phyloP scores from a whole-genome alignment of 331 rosid genomes.

The Malus hybrid region DNA sequence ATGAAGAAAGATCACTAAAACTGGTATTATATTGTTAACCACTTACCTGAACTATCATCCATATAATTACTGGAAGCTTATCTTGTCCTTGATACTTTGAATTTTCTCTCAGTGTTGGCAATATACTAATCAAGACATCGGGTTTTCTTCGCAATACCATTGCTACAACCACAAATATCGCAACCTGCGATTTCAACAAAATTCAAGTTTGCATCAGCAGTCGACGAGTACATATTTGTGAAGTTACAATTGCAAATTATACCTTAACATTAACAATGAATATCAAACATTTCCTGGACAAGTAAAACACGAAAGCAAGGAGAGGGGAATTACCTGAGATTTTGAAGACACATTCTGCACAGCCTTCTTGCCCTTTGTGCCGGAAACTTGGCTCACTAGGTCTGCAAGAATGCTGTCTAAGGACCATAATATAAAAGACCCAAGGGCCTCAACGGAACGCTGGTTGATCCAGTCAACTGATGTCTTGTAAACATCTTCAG shows the following conservation, averaged over 20 bases:
- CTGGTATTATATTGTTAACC: not conserved
- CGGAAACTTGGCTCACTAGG: slow-evolving; percentile 51
- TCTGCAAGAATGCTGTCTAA: slow-evolving; percentile 67
- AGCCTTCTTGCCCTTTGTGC: slow-evolving; percentile 64
- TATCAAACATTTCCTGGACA: not conserved
- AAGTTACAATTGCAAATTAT: no score
- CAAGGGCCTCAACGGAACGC: slow-evolving; percentile 55
- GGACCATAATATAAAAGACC: slow-evolving; percentile 56
- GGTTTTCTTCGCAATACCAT: slow-evolving; percentile 87
- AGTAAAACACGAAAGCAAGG: not conserved
- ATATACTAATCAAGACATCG: slow-evolving; percentile 47
- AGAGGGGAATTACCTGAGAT: slow-evolving; percentile 56
- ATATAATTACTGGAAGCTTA: slow-evolving; percentile 68
- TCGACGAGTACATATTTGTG: no score
- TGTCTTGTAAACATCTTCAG: slow-evolving; percentile 70
- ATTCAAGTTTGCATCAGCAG: slow-evolving; percentile 7
- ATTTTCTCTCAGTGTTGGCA: slow-evolving; percentile 66
- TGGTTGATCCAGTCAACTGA: slow-evolving; percentile 69
- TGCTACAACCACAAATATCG: slow-evolving; percentile 70
- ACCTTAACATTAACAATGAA: not conserved
- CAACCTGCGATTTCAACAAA: slow-evolving; percentile 55
- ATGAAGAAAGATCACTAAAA: not conserved
- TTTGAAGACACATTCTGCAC: slow-evolving; percentile 59
- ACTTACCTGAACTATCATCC: slow-evolving; percentile 84
- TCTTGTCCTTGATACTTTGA: slow-evolving; percentile 85